Evolutionary conservation across 805 yeast species (phyloP), one percentile per base, ranked within the genome.

Genomic region (Pichia heedii): DNA sequence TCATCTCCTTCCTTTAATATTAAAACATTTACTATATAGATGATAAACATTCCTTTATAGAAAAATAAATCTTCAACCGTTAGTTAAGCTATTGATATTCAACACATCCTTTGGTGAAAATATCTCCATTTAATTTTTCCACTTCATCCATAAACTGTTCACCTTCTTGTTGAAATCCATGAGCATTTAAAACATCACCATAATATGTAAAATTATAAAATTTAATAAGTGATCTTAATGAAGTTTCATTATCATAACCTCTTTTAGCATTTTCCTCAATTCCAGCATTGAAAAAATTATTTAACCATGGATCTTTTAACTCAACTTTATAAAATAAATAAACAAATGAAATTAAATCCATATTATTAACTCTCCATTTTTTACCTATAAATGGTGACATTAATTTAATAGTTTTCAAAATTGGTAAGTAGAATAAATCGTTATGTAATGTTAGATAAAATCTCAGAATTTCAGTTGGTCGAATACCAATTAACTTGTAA

Each of bases 281-380:
- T 58, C 87, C 95, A 46, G 76, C 73, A 15, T 79, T 53, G 54
- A 87, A 95, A 49, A 76, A 74, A 0, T 95, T 95, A n/a, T 79
- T 80, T 24, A 90, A 70, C 97, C 97, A 90, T 48, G 80, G 81
- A 57, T 90, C 98, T 47, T 79, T 73, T 39, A 90, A 61, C 16
- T 79, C 76, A 33, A 88, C 67, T 52, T 78, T 76, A 53, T 85
- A 76, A 56, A 87, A 79, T 22, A 93, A 59, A 54, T 84, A 90
- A 3, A 90, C 88, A 47, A 85, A 80, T 0, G 96, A 86, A 5
- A 90, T 84, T 37, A 93, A 68, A 51, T 89, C 96, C 97, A 93
- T 90, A 58, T 90, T 93, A 49, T 79, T 76, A 13, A 88, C 76
- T 53, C 88, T 80, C 98, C 98, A 90, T 61, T 89, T 88, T 47